Conservation (phyloP, 78 protist genomes). For the Ministeria vibrans region DNA sequence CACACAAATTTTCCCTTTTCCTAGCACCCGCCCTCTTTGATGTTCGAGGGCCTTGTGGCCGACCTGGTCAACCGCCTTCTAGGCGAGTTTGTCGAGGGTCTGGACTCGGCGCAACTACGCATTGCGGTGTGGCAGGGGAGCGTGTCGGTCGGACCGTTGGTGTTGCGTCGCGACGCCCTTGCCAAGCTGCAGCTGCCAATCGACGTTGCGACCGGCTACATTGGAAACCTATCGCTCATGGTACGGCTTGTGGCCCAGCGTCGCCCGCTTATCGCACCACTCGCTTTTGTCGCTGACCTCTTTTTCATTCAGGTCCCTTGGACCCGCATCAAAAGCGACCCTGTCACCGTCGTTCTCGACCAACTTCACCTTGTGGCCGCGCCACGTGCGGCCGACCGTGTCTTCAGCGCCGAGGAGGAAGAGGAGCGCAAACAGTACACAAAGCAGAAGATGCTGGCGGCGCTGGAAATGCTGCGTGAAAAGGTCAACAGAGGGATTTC, state of each 20-base stretch:
- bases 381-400: neutral
- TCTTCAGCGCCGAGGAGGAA: neutral
- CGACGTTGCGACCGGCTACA: neutral
- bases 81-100: neutral
- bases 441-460: neutral
- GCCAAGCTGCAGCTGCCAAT: neutral
- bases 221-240: neutral
- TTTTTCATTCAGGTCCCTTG: neutral
- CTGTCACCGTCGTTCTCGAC: neutral
- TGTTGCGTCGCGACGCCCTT: neutral
- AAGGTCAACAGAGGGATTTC: too few species aligned
- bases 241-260: too few species aligned
- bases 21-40: too few species aligned
- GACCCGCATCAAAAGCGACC: neutral
- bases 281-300: neutral
- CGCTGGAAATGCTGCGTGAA: neutral
- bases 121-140: neutral
- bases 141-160: neutral
- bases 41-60: neutral
- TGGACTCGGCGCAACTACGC: neutral
- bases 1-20: too few species aligned
- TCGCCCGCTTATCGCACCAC: too few species aligned
- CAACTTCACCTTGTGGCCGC: too few species aligned
- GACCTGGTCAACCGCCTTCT: neutral
- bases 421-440: neutral